These are phyloP conservation scores for Agrocybe praecox DNA, from an alignment of 768 basidiomycete species.

Conservation along the genomic window DNA sequence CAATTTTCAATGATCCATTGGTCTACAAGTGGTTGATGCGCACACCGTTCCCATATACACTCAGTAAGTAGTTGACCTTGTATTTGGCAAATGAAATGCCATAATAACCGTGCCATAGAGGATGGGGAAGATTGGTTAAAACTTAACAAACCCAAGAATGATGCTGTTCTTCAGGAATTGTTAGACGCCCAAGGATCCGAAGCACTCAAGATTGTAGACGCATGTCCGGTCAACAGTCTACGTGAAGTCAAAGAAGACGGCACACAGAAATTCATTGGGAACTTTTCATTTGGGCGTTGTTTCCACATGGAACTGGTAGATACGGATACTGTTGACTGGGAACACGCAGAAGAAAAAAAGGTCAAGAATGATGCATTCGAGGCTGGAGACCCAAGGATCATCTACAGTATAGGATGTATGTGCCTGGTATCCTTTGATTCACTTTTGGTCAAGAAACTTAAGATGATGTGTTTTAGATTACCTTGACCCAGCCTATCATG, in stretches of 20 bases:
- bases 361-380: constrained; percentile 41
- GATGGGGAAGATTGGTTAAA: constrained; percentile 26
- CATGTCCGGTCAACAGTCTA: constrained; percentile 49
- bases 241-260: constrained; percentile 57
- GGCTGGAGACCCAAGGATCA: constrained; percentile 52
- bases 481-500: constrained; percentile 26
- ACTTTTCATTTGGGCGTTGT: constrained; percentile 36
- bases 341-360: constrained; percentile 32
- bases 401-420: constrained; percentile 34
- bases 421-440: neutral
- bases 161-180: constrained; percentile 29
- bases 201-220: constrained; percentile 14
- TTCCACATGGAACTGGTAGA: constrained; percentile 29
- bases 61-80: constrained; percentile 19
- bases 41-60: constrained; percentile 54
- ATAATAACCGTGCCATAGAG: constrained; percentile 21
- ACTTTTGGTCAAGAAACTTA: neutral
- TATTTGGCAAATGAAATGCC: too few species aligned
- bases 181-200: constrained; percentile 31
- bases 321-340: constrained; percentile 32
- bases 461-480: constrained; percentile 17
- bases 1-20: constrained; percentile 45
- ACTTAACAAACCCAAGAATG: constrained; percentile 22
- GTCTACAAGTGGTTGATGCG: constrained; percentile 46
- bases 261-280: constrained; percentile 52